Evolutionary conservation across 768 basidiomycete genomes (phyloP), one percentile per base, ranked within the genome.

Genomic region (Tylopilus felleus): DNA sequence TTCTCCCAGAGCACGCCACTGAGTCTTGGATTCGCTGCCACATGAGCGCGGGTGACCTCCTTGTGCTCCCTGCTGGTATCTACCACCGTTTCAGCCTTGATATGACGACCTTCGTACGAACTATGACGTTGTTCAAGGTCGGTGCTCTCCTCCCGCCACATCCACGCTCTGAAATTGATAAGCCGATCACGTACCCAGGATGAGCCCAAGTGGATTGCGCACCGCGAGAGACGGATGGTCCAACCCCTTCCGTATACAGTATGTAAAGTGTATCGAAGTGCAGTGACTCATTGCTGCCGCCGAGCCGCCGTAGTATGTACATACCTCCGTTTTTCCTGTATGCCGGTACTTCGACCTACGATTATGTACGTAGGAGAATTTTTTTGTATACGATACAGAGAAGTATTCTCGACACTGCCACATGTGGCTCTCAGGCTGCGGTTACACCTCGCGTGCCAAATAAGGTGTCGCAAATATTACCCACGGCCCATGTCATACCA

Each of bases 61-160:
- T 29, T 8, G 29, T 29, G 1, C 29, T 29, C 12, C 29, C 93
- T 3, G 82, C 90, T 14, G 93, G 92, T 0, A 91, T 94, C 62
- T 95, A 93, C 68, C 93, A 97, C 72, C 86, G 93, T 40, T 96
- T 96, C 74, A 93, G 88, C 0, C 81, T 95, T n/a, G 92, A 94
- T 65, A 77, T 80, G 58, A 68, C 64, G 33, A 81, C 95, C 69
- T 75, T 74, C 22, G 83, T 92, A 70, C 81, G 83, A 62, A 86
- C 86, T 2, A 74, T 93, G 69, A 79, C 93, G 8, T 75, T 96
- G 47, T 96, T 95, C 83, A 84, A 92, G 80, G 90, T 88, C 40
- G 19, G 69, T 5, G 19, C 23, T 17, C 8, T 58, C 19, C 28
- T 50, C 19, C 25, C 49, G 14, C 16, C 16, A 22, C 21, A 7